Evolutionary conservation across 2,329 filamentous ascomycete species (phyloP), one percentile per base, ranked within the genome.

Genomic region (Fusarium irregulare): DNA sequence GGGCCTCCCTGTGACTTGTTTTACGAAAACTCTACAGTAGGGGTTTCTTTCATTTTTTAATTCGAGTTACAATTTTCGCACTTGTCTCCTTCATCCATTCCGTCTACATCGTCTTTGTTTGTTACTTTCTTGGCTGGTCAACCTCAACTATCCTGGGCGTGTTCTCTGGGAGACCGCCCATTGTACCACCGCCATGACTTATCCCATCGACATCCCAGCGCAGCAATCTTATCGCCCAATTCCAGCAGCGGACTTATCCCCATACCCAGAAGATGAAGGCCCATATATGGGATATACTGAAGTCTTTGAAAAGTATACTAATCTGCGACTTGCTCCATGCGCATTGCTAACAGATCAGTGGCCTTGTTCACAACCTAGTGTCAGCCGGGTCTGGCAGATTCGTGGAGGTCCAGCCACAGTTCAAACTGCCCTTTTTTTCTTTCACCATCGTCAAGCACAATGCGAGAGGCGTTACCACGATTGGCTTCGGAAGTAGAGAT

Each of bases 401-500:
- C 54, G 54, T 77, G 37, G 56, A 76, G 32, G 62, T 75, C 23
- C 68, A 65, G 1, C 53, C 60, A 5, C 51, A 53, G 21, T 59
- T 54, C 49, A 34, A 64, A 18, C 57, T 76, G 50, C 74, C 70
- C 16, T 53, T 57, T 14, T 45, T 77, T 2, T 67, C 74, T 8
- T 78, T 78, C 55, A 63, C 73, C 14, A 62, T 78, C 21, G 71
- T 74, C 42, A 78, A 78, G 55, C 64, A 75, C 41, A 68, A 76
- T 20, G 37, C 58, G 3, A 56, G 46, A 13, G 72, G 67, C 20
- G 67, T 50, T 1, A 73, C 76, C 10, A 65, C 70, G 6, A 51
- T 78, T 13, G 68, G 73, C 12, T 66, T 77, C 6, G 62, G 57
- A n/a, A 83, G 82, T 57, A 76, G 80, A 37, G 78, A 78, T 20